Base-by-base conservation (phyloP, 345 rosid species). In the Garcia nutans region DNA sequence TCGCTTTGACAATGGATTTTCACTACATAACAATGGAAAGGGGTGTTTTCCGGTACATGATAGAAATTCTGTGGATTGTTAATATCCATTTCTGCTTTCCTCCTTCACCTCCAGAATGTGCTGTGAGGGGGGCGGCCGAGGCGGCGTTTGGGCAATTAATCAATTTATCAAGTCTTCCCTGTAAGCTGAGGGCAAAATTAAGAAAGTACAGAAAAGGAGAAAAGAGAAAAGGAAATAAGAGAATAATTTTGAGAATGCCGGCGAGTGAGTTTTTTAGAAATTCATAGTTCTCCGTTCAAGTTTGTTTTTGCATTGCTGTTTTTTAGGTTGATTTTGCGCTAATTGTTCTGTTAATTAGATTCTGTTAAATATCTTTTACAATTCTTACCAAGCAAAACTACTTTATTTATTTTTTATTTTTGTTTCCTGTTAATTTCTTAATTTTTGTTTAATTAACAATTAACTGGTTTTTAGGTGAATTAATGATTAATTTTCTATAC, bases 1-100 rank as follows among this genome's bases (percentile, higher is more conserved):
- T 71, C 76, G 2, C 15, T 54, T 74, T 82, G 81, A 84, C 88
- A 80, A 20, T 33, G 65, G n/a, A 65, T 58, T 31, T 67, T 72
- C 37, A 44, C 71, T 31, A 61, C 1, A 10, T 37, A 68, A 64
- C 86, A 85, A 26, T 70, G 77, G 1, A 65, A 37, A 10, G 63
- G 10, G 1, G 37, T 7, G 6, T 17, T n/a, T 8, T 63, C 20
- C 5, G 71, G 70, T 12, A 3, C 31, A 22, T 68, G 79, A 55
- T 70, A 70, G 17, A 15, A 70, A 71, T 71, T 77, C 44, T 77
- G 75, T 3, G 73, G 41, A 17, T 44, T 31, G 45, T 77, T 77
- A 42, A 71, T 24, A 55, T 77, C 80, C 80, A 77, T 77, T 55
- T 71, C 22, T 6, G 10, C n/a, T 24, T 42, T 42, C 42, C 23